phyloP scores from a whole-genome alignment of 768 basidiomycete species.

The Mrakia blollopis region DNA sequence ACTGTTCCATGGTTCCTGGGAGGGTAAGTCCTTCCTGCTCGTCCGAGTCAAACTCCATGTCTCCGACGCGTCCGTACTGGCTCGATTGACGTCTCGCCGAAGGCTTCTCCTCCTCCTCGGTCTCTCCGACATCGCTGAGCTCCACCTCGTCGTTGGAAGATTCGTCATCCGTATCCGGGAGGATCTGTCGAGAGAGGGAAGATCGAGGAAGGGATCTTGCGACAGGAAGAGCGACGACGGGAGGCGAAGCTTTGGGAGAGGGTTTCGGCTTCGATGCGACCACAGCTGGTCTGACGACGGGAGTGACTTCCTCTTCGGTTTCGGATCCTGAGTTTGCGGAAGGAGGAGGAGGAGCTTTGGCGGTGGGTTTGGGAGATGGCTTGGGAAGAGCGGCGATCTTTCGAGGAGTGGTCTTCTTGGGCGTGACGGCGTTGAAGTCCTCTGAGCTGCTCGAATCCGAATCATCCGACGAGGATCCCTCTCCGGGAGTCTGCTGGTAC shows the following conservation, averaged over 20 bases:
- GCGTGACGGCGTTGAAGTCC: neutral
- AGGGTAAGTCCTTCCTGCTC: neutral
- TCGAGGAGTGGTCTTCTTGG: neutral
- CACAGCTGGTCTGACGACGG: neutral
- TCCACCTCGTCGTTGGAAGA: slow-evolving; percentile 11
- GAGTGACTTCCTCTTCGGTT: neutral
- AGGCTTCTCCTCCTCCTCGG: slow-evolving; percentile 13
- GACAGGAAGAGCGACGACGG: neutral
- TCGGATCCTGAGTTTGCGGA: neutral
- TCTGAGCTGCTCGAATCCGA: slow-evolving; percentile 8
- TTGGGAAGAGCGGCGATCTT: neutral
- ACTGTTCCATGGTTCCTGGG: neutral
- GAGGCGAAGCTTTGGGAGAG: neutral
- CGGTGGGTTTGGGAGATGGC: neutral
- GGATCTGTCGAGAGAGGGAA: neutral
- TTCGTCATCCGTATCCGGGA: neutral
- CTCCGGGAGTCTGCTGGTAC: slow-evolving; percentile 22
- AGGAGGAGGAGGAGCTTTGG: neutral
- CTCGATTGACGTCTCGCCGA: neutral
- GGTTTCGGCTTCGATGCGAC: neutral
- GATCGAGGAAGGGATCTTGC: neutral
- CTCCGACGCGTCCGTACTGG: slow-evolving; percentile 12
- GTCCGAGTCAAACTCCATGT: neutral
- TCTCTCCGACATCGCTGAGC: slow-evolving; percentile 3
- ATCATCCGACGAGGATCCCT: slow-evolving; percentile 20